Conservation (phyloP, 306 rosid species). For the Ormosia emarginata region DNA sequence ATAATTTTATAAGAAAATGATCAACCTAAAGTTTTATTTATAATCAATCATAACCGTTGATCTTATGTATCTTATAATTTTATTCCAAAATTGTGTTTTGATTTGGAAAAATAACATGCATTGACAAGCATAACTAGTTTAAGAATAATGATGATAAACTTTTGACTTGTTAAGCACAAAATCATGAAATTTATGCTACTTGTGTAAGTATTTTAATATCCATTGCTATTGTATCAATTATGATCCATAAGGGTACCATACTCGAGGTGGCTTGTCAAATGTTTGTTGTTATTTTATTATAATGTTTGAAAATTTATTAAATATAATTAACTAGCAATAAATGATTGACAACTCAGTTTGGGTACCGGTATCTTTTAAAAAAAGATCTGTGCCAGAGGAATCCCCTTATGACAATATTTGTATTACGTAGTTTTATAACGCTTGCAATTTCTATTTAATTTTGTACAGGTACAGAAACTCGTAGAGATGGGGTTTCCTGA, state of each 20-base stretch:
- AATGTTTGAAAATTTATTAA: too few relatives aligned
- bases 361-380: not conserved
- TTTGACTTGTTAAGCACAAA: not conserved
- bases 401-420: not conserved
- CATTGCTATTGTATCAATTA: not conserved
- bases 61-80: not conserved
- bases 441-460: not conserved
- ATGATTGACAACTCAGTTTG: not conserved
- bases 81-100: not conserved
- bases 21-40: not conserved
- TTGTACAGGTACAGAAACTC: constrained; percentile 76
- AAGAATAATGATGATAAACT: not conserved
- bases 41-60: not conserved
- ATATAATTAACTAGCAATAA: not conserved
- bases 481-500: constrained; percentile 96
- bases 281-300: too few relatives aligned
- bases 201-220: not conserved
- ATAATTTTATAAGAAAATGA: not conserved
- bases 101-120: not conserved
- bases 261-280: not conserved
- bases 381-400: too few relatives aligned
- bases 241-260: not conserved
- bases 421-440: not conserved
- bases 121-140: not conserved
- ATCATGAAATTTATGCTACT: not conserved